A percentile compares a stretch with the other conserved stretches of the same genome.
Evolutionary conservation across 2,329 filamentous ascomycete species (phyloP).

Genomic region (Aspergillus ochraceoroseus): DNA sequence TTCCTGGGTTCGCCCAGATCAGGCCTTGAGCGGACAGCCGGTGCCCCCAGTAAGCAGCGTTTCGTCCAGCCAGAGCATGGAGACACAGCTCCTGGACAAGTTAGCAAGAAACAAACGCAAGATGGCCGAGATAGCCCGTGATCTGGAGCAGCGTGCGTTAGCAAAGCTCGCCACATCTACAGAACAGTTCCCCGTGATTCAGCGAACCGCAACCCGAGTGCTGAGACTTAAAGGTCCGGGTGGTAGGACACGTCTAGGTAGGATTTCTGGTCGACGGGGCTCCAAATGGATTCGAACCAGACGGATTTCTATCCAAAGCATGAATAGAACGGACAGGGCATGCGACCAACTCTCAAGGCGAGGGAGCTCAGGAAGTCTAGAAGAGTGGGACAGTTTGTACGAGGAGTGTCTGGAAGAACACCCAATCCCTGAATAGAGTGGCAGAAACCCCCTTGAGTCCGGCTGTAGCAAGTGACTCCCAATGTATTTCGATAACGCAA

Average conservation of each 20-base stretch:
- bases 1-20: constrained; percentile 14
- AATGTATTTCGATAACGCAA: too few species aligned
- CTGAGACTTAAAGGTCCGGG: constrained; percentile 11
- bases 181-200: constrained; percentile 11
- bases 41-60: neutral
- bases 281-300: neutral
- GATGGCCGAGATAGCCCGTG: constrained; percentile 13
- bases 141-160: constrained; percentile 13
- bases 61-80: constrained; percentile 1
- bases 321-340: constrained; percentile 2
- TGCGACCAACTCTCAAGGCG: constrained; percentile 11
- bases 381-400: constrained; percentile 24
- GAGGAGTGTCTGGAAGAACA: constrained; percentile 27
- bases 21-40: constrained; percentile 6
- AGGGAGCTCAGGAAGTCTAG: constrained; percentile 18
- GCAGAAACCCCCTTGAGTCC: too few species aligned
- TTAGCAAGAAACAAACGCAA: constrained; percentile 12
- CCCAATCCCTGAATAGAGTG: constrained; percentile 21
- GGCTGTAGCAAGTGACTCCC: too few species aligned
- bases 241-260: neutral
- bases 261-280: neutral
- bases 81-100: constrained; percentile 10
- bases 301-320: neutral
- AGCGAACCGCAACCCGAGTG: constrained; percentile 13
- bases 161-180: constrained; percentile 9